Evolutionary conservation across 148 eudicot species (phyloP).

Genomic region (Pouteria glomerata): DNA sequence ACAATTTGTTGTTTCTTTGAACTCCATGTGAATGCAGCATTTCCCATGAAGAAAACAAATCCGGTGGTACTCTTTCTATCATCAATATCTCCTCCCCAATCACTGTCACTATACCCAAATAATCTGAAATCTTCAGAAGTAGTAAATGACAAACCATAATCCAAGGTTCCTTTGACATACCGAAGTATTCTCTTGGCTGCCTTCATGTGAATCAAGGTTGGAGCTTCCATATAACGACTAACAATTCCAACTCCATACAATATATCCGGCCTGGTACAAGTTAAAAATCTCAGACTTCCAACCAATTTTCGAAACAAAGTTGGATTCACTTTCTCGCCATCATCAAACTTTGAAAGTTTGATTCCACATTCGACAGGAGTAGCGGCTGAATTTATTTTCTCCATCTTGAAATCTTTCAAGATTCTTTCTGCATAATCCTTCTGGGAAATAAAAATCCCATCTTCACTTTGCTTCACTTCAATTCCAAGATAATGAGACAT

Average conservation of each 20-base stretch:
- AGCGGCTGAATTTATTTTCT: too few species aligned
- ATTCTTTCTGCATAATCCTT: background rate
- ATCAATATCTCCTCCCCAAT: background rate
- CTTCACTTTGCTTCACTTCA: background rate
- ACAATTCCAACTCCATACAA: background rate
- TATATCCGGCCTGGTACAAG: background rate
- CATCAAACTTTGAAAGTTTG: background rate
- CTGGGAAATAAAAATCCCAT: background rate
- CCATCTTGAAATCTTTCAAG: too few species aligned
- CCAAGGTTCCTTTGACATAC: background rate
- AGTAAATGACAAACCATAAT: background rate
- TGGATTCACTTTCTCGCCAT: background rate
- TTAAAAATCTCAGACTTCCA: background rate
- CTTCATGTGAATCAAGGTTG: background rate
- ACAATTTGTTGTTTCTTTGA: background rate
- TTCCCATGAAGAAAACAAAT: background rate
- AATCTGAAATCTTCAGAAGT: too few species aligned
- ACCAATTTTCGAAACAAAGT: background rate
- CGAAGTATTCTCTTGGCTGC: background rate
- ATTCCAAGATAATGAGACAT: background rate
- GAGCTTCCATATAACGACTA: background rate
- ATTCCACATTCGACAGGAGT: background rate
- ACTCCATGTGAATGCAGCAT: background rate
- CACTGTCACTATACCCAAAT: too few species aligned
- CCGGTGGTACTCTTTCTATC: background rate